Evolutionary conservation across 2,329 filamentous ascomycete genomes (phyloP).

Genomic region (Lasiodiplodia hormozganensis): DNA sequence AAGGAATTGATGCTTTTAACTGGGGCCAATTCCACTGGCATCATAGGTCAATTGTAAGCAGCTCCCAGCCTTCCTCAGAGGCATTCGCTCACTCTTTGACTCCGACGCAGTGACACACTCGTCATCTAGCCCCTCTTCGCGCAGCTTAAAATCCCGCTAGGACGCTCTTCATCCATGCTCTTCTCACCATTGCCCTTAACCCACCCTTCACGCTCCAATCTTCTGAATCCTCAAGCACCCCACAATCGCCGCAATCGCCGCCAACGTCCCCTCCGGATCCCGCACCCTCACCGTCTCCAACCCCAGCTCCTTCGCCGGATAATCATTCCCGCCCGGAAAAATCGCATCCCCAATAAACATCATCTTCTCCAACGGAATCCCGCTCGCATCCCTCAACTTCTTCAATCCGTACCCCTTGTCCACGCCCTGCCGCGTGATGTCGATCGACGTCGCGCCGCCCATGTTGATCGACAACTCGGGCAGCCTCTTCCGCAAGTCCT

Average conservation of each 20-base stretch:
- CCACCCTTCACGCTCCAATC: neutral
- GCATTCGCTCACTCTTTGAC: too few relatives aligned
- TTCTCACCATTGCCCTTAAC: too few relatives aligned
- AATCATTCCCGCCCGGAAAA: constrained; percentile 51
- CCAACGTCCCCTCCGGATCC: constrained; percentile 37
- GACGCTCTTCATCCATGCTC: too few relatives aligned
- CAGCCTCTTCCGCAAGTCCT: constrained; percentile 45
- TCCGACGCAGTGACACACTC: too few relatives aligned
- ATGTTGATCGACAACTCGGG: constrained; percentile 50
- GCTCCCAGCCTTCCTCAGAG: too few relatives aligned
- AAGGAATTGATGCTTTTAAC: too few relatives aligned
- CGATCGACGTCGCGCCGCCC: constrained; percentile 51
- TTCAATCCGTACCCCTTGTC: constrained; percentile 46
- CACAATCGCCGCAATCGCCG: constrained; percentile 36
- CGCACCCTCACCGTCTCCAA: constrained; percentile 37
- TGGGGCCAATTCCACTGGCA: too few relatives aligned
- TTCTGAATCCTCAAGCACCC: constrained; percentile 27
- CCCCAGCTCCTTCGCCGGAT: constrained; percentile 46
- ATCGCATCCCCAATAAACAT: constrained; percentile 53
- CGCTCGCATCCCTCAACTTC: constrained; percentile 38
- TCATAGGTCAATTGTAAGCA: too few relatives aligned
- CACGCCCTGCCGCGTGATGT: constrained; percentile 50
- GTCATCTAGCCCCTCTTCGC: too few relatives aligned
- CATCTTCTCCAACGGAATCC: constrained; percentile 47
- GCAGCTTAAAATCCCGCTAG: too few relatives aligned